Percentiles rank a stretch among this genome's conserved stretches.
Conservation (phyloP, 2,329 filamentous ascomycete species). For the Trichocomaceae sp. region DNA sequence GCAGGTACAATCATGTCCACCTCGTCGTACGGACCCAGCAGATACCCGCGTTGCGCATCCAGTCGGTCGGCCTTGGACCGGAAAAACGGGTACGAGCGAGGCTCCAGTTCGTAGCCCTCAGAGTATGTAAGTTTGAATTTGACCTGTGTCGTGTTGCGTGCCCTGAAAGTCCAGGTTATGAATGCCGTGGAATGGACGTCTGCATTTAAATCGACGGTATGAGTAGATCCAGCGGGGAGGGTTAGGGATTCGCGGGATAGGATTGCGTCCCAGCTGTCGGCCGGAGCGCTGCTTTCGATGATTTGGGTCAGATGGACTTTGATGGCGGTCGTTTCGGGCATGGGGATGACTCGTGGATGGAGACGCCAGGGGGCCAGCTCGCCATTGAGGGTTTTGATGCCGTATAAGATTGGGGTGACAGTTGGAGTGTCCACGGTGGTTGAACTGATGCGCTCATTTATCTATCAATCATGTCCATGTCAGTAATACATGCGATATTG, state of each 20-base stretch:
- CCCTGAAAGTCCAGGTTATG: neutral
- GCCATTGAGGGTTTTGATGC: conserved; percentile 32
- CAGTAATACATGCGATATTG: too few relatives aligned
- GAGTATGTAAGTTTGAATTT: conserved; percentile 26
- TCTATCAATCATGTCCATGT: neutral
- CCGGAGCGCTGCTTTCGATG: neutral
- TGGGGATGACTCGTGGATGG: conserved; percentile 32
- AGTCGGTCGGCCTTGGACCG: conserved; percentile 34
- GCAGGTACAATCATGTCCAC: conserved; percentile 26
- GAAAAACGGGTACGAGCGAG: conserved; percentile 35
- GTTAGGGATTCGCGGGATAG: neutral
- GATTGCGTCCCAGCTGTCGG: neutral
- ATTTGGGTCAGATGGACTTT: conserved; percentile 19
- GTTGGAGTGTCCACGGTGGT: neutral
- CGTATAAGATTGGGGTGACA: conserved; percentile 21
- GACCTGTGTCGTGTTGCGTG: neutral
- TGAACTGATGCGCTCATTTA: conserved; percentile 1
- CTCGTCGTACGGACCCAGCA: conserved; percentile 36
- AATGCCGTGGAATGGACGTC: conserved; percentile 2
- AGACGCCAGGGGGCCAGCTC: conserved; percentile 37
- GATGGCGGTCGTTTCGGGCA: conserved; percentile 23
- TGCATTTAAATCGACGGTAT: conserved; percentile 2
- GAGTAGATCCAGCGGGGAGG: conserved; percentile 14
- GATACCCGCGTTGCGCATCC: conserved; percentile 24
- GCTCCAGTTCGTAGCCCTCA: conserved; percentile 28